Percentiles rank a stretch among this genome's conserved stretches.
Evolutionary conservation across 2,329 filamentous ascomycete genomes (phyloP).

Genomic region (Bretziella fagacearum): DNA sequence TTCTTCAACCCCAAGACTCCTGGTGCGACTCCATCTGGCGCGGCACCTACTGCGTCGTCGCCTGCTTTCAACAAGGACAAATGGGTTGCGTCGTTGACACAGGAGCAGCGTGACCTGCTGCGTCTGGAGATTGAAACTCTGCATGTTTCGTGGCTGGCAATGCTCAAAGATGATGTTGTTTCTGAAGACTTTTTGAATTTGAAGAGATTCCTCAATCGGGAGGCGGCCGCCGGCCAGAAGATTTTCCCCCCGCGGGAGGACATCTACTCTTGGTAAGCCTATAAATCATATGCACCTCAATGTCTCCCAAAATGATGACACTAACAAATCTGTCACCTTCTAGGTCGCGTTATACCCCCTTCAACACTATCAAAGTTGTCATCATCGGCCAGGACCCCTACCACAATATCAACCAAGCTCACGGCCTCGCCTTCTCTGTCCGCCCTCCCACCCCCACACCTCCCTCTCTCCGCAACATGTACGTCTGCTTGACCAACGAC

Average conservation of each 20-base stretch:
- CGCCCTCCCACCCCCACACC: conserved; percentile 76
- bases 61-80: conserved; percentile 53
- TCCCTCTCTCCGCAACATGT: conserved; percentile 87
- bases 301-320: not conserved
- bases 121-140: conserved; percentile 83
- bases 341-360: conserved; percentile 87
- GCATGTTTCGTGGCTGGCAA: conserved; percentile 77
- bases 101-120: conserved; percentile 68
- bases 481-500: conserved; percentile 70
- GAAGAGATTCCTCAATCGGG: conserved; percentile 71
- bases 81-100: conserved; percentile 65
- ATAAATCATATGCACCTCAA: not conserved
- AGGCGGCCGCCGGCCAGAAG: conserved; percentile 55
- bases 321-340: not conserved
- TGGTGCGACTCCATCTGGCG: conserved; percentile 18
- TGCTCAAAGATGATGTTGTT: conserved; percentile 71
- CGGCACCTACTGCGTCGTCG: conserved; percentile 17
- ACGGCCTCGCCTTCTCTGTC: conserved; percentile 91
- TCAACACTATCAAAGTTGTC: conserved; percentile 76
- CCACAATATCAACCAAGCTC: conserved; percentile 87
- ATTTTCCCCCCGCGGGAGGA: conserved; percentile 79
- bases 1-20: conserved; percentile 66
- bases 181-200: conserved; percentile 68
- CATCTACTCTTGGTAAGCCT: conserved; percentile 75
- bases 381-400: conserved; percentile 95